Evolutionary conservation across 2,329 filamentous ascomycete genomes (phyloP).

Genomic region (Fusarium sp.): DNA sequence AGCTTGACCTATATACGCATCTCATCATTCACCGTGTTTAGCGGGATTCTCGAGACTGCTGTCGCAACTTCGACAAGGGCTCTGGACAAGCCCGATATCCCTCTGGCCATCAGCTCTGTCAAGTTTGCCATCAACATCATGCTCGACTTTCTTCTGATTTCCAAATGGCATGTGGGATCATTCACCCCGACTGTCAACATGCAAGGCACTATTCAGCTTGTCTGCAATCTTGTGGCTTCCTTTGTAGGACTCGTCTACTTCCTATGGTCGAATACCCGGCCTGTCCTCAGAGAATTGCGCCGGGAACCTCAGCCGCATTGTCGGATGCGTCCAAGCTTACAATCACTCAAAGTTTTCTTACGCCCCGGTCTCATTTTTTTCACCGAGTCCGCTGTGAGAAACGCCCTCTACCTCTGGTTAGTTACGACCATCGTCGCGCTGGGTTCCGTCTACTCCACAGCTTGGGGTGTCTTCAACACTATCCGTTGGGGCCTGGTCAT

Average conservation of each 20-base stretch:
- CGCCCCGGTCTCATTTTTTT: slow-evolving; percentile 70
- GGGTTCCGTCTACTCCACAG: slow-evolving; percentile 73
- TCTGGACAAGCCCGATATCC: slow-evolving; percentile 75
- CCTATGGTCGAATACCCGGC: slow-evolving; percentile 53
- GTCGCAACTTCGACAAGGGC: slow-evolving; percentile 71
- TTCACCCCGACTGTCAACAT: slow-evolving; percentile 68
- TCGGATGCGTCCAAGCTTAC: slow-evolving; percentile 49
- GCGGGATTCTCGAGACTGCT: slow-evolving; percentile 70
- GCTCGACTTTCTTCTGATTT: slow-evolving; percentile 74
- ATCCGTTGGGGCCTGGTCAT: slow-evolving; percentile 81
- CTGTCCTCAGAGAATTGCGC: not conserved
- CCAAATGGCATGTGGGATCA: slow-evolving; percentile 68
- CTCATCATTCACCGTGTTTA: slow-evolving; percentile 69
- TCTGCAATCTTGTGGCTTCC: slow-evolving; percentile 68
- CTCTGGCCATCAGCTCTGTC: slow-evolving; percentile 70
- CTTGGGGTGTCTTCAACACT: slow-evolving; percentile 79
- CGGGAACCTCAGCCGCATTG: not conserved
- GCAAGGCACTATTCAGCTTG: slow-evolving; percentile 71
- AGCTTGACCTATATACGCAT: slow-evolving; percentile 75
- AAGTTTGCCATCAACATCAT: slow-evolving; percentile 75
- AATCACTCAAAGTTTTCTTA: slow-evolving; percentile 60
- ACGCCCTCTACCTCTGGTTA: slow-evolving; percentile 77
- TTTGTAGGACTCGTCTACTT: slow-evolving; percentile 70
- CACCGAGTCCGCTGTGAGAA: slow-evolving; percentile 72
- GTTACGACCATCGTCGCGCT: slow-evolving; percentile 72